These are phyloP conservation scores for Pichia insulana DNA, from an alignment of 805 yeast species.

Conservation along the genomic window DNA sequence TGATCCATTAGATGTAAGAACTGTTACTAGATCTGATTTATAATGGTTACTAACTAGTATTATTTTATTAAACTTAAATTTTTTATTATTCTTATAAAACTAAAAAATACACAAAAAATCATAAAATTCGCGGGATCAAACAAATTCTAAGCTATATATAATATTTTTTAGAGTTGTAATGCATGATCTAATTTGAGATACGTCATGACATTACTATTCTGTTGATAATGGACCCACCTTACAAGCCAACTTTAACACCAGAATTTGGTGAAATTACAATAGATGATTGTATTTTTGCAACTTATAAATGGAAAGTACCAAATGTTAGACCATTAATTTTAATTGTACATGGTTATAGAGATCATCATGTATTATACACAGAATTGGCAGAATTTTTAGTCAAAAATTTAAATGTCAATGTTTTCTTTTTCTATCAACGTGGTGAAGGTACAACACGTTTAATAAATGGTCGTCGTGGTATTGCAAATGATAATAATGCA, in stretches of 20 bases:
- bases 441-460: slow-evolving; percentile 65
- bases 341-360: slow-evolving; percentile 68
- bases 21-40: slow-evolving; percentile 66
- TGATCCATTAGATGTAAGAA: slow-evolving; percentile 62
- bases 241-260: too few species aligned
- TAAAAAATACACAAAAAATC: too few species aligned
- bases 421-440: slow-evolving; percentile 64
- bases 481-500: slow-evolving; percentile 46
- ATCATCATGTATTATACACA: slow-evolving; percentile 40
- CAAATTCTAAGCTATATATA: too few species aligned
- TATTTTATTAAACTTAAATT: background rate
- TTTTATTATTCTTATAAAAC: too few species aligned
- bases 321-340: slow-evolving; percentile 44
- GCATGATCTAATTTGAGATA: too few species aligned
- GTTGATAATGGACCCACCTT: too few species aligned
- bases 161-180: too few species aligned
- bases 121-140: too few species aligned
- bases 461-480: slow-evolving; percentile 40
- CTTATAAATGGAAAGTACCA: slow-evolving; percentile 12
- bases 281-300: slow-evolving; percentile 18
- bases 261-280: slow-evolving; percentile 6
- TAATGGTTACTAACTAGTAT: slow-evolving; percentile 20
- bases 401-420: slow-evolving; percentile 44
- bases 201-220: too few species aligned
- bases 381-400: slow-evolving; percentile 47